Evolutionary conservation across 768 basidiomycete genomes (phyloP), one percentile per base, ranked within the genome.

Genomic region (Mycena latifolia): DNA sequence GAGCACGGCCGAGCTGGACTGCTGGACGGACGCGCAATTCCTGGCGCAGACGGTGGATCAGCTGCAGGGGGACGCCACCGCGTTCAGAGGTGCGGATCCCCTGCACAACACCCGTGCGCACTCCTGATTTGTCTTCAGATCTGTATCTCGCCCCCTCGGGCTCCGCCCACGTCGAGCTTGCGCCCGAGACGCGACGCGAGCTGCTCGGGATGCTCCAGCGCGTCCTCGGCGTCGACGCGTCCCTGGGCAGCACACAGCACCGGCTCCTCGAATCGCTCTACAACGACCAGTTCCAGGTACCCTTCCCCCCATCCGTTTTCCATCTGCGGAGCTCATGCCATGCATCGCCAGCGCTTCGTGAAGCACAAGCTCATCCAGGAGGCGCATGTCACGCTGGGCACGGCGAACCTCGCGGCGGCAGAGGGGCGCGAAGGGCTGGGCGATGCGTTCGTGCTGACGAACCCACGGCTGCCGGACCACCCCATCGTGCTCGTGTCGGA

Each of bases 351-450:
- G 68, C 68, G 68, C 4, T 69, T 59, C 61, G 48, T 69, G 5
- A 69, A 69, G 37, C 64, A 69, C 61, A 60, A 69, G 39, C 66
- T 69, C 15, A 69, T 69, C 27, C 68, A 69, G 45, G 68, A 69
- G 47, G 22, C 61, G 39, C 68, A 69, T 47, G 64, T 69, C 29
- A 58, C 64, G 17, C 64, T 69, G 22, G 68, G 68, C 51, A 53
- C 53, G 25, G 60, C 64, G 43, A 66, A 69, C 47, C 64, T 69
- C 31, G 18, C 39, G 29, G 46, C 61, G 29, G 46, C 61, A 48
- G 59, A 55, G 50, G 61, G 51, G 43, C 55, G 60, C 51, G 64
- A 62, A 43, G 68, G 68, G 3, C 64, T 69, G 3, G 68, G 68
- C 10, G 68, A 69, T 25, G 58, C 68, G 2, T 69, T 69, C 47